Conservation (phyloP, 352 stramenopile species). For the Globisporangium carolinianum region DNA sequence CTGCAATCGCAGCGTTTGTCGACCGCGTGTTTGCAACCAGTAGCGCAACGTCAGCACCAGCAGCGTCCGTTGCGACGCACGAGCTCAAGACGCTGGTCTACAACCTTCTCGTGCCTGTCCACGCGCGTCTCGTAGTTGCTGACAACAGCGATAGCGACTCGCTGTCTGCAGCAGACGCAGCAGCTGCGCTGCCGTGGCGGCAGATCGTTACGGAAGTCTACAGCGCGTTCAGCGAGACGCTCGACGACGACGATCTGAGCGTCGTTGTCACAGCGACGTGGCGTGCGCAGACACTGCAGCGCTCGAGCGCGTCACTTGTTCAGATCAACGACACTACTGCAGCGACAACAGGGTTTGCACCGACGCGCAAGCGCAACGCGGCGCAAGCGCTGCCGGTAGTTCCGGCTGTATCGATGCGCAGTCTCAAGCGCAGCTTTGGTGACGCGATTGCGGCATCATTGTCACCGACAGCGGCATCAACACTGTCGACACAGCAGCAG, state of each 20-base stretch:
- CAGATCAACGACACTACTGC: neutral
- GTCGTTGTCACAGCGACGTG: conserved; percentile 34
- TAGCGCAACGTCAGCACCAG: conserved; percentile 1
- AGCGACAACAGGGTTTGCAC: neutral
- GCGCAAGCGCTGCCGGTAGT: conserved; percentile 4
- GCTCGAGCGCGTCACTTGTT: neutral
- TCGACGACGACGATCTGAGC: conserved; percentile 37
- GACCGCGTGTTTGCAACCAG: conserved; percentile 40
- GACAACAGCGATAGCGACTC: conserved; percentile 1
- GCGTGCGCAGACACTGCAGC: conserved; percentile 6
- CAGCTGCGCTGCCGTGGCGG: conserved; percentile 36
- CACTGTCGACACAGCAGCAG: neutral
- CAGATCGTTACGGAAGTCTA: conserved; percentile 57
- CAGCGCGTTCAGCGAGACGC: conserved; percentile 47
- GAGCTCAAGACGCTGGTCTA: conserved; percentile 67
- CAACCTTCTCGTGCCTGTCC: conserved; percentile 37
- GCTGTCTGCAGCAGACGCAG: neutral
- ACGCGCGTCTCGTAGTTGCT: conserved; percentile 23
- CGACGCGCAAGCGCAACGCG: neutral
- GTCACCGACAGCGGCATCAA: neutral
- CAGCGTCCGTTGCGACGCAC: conserved; percentile 28
- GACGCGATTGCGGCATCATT: neutral
- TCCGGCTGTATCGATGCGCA: conserved; percentile 22
- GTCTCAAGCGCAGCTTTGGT: conserved; percentile 35
- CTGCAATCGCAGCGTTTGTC: conserved; percentile 43